Percentiles rank a stretch among this genome's conserved stretches.
Evolutionary conservation across 2,329 filamentous ascomycete species (phyloP).

Genomic region (Calonectria pseudoreteaudii): DNA sequence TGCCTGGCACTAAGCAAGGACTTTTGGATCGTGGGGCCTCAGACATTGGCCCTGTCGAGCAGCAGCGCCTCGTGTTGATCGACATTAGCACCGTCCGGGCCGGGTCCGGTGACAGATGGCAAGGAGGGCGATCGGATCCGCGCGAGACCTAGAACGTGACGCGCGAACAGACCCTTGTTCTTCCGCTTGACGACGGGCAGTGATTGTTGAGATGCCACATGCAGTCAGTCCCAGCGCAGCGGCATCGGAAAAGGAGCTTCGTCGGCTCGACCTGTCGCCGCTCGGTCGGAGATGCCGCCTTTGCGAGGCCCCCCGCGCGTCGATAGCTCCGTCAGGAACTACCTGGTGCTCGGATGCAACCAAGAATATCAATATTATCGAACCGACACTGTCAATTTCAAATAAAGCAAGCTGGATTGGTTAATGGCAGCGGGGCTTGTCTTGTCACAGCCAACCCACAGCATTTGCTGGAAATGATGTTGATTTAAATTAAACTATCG

Average conservation of each 20-base stretch:
- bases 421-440: not conserved
- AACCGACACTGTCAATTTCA: not conserved
- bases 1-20: constrained; percentile 61
- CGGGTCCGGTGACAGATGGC: too few relatives aligned
- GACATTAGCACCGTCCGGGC: not conserved
- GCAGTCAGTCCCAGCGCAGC: not conserved
- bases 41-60: not conserved
- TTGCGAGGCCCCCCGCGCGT: not conserved
- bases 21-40: constrained; percentile 19
- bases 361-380: not conserved
- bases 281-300: not conserved
- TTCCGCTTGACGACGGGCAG: not conserved
- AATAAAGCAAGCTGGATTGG: not conserved
- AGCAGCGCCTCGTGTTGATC: not conserved
- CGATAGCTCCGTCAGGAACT: not conserved
- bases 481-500: not conserved
- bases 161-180: not conserved
- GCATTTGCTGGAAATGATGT: not conserved
- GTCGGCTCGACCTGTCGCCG: not conserved
- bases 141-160: not conserved
- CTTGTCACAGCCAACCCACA: not conserved
- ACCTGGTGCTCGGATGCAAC: not conserved
- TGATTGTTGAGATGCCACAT: not conserved
- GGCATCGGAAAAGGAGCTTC: not conserved
- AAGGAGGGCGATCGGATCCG: not conserved